These are phyloP conservation scores for Helichrysum umbraculigerum DNA, from an alignment of 129 eudicot genomes.

Conservation along the genomic window DNA sequence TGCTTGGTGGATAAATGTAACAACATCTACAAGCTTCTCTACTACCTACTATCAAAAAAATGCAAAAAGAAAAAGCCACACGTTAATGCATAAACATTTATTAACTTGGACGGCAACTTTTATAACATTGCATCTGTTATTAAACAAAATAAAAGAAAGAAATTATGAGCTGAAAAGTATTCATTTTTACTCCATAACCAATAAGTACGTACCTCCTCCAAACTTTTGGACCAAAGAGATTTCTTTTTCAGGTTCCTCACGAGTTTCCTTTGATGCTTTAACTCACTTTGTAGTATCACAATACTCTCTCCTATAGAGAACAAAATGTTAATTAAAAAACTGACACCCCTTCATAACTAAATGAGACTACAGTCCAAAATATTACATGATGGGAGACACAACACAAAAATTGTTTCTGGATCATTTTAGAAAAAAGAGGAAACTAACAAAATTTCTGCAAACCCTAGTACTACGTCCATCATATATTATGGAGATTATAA, in stretches of 20 bases:
- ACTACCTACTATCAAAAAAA: slow-evolving; percentile 58
- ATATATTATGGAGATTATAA: not conserved
- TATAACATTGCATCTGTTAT: not conserved
- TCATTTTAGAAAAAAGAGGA: not conserved
- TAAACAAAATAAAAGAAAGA: not conserved
- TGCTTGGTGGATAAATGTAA: slow-evolving; percentile 84
- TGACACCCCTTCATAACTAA: not conserved
- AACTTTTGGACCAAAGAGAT: slow-evolving; percentile 88
- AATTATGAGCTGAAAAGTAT: not conserved
- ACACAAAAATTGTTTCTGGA: not conserved
- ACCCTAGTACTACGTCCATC: not conserved
- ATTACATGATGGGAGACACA: not conserved
- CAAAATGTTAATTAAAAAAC: slow-evolving; percentile 13
- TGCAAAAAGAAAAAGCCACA: slow-evolving; percentile 9
- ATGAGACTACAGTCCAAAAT: not conserved
- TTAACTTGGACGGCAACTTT: not conserved
- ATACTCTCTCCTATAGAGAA: slow-evolving; percentile 67
- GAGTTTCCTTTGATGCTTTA: slow-evolving; percentile 83
- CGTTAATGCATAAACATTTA: slow-evolving; percentile 6
- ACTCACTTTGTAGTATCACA: slow-evolving; percentile 77
- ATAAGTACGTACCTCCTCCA: slow-evolving; percentile 71
- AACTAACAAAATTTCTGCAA: not conserved
- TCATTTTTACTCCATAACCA: not conserved
- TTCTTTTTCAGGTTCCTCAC: slow-evolving; percentile 85
- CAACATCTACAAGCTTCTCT: slow-evolving; percentile 97